These are phyloP conservation scores for Diaporthe ampelina DNA, from an alignment of 2,329 filamentous ascomycete genomes.

Conservation along the genomic window DNA sequence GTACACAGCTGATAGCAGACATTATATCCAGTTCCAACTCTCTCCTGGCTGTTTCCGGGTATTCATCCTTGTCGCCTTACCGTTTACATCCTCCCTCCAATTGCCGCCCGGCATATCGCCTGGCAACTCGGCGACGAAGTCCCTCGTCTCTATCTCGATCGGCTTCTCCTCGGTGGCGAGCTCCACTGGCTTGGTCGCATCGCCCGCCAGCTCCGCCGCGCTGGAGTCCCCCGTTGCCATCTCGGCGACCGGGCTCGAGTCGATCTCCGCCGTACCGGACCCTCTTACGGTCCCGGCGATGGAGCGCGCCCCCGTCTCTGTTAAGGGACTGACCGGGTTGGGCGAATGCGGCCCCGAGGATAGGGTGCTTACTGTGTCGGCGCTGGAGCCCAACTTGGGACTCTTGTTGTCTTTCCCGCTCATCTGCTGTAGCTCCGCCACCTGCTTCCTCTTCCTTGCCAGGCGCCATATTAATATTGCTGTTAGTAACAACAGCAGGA, in stretches of 20 bases:
- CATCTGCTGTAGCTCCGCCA: neutral
- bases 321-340: conserved; percentile 20
- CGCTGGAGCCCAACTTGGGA: conserved; percentile 14
- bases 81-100: conserved; percentile 11
- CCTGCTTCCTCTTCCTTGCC: conserved; percentile 18
- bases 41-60: conserved; percentile 26
- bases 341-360: conserved; percentile 7
- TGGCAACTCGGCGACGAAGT: conserved; percentile 3
- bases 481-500: conserved; percentile 1
- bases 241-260: conserved; percentile 24
- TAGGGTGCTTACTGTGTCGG: conserved; percentile 8
- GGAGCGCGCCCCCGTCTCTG: neutral
- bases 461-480: conserved; percentile 12
- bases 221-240: conserved; percentile 12
- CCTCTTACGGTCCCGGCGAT: neutral
- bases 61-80: conserved; percentile 4
- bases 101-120: conserved; percentile 9
- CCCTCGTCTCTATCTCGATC: conserved; percentile 7
- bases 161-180: conserved; percentile 21
- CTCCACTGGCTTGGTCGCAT: conserved; percentile 26
- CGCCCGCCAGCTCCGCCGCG: conserved; percentile 22
- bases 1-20: neutral
- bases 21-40: conserved; percentile 27
- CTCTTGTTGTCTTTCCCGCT: neutral
- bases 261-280: neutral